Base-by-base conservation (phyloP, 805 yeast species). In the Monosporozyma yasuniensis region DNA sequence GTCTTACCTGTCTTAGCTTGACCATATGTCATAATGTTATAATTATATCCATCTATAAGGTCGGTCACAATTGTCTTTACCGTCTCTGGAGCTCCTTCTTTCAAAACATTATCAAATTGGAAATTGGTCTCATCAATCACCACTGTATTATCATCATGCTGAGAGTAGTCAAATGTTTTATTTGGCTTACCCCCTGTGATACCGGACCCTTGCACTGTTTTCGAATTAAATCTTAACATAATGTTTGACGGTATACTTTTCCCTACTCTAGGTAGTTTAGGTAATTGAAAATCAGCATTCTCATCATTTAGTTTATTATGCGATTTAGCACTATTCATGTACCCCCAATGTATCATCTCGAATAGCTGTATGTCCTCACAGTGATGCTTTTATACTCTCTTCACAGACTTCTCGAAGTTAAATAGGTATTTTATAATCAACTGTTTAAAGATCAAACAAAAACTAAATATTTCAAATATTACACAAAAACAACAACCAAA, bases 1-100 rank as follows among this genome's bases (percentile, higher is more conserved):
- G 90, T 77, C 63, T 85, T 85, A 3, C 93, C 93, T 0, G 88
- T 74, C 0, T 87, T 87, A 0, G 87, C 80, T 59, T 84, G 93
- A 6, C 95, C 95, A 64, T 85, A 86, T 0, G 90, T 87, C 42
- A 86, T 67, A 0, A 87, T 79, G 0, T 91, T 79, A 21, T 89
- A 87, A 61, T 86, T 85, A 61, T 81, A 84, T 0, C 97, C 97
- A 6, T 52, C 44, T n/a, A 56, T 46, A 7, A 57, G 46, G 16
- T 57, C 56, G 1, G 47, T 32, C 5, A 59, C 50, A 41, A 41
- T 41, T 9, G 30, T 42, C 1, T 44, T 45, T 4, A 43, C 43
- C 6, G 54, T 38, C 19, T 19, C 25, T 16, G 25, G 8, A 21
- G 42, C 21, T 11, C 12, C 27, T 21, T 19, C 16, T 19, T 19